A percentile compares a stretch with the other conserved stretches of the same genome.
Evolutionary conservation across 2,329 filamentous ascomycete genomes (phyloP).

Genomic region (Alternaria burnsii): DNA sequence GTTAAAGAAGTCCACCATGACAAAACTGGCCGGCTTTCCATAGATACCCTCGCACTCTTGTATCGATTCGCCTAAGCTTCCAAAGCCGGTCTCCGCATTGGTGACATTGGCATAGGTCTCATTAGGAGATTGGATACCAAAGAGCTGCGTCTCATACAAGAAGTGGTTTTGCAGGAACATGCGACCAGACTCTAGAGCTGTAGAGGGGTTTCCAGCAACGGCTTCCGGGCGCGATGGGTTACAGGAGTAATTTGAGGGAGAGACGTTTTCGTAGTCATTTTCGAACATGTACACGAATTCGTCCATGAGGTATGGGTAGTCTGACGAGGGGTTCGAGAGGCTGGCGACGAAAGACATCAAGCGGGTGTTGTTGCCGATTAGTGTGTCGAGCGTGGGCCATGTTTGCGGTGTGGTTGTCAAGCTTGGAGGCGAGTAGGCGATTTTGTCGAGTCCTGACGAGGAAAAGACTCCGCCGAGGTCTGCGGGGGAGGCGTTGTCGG

Average conservation of each 20-base stretch:
- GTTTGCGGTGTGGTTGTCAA: conserved; percentile 59
- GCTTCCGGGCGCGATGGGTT: conserved; percentile 70
- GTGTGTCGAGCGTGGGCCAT: conserved; percentile 76
- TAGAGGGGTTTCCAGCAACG: conserved; percentile 52
- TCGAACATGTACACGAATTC: conserved; percentile 77
- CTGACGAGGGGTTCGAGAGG: conserved; percentile 40
- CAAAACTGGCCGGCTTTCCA: conserved; percentile 71
- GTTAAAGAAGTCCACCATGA: conserved; percentile 83
- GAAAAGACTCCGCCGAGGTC: conserved; percentile 61
- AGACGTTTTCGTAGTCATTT: conserved; percentile 72
- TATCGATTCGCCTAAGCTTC: conserved; percentile 56
- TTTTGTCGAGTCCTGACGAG: conserved; percentile 64
- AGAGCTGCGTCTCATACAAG: conserved; percentile 65
- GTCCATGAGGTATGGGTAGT: conserved; percentile 67
- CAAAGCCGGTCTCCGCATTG: conserved; percentile 69
- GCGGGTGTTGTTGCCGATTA: conserved; percentile 71
- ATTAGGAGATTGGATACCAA: conserved; percentile 51
- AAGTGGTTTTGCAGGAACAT: conserved; percentile 85
- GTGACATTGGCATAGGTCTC: conserved; percentile 66
- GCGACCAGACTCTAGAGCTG: conserved; percentile 65
- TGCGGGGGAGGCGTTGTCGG: conserved; percentile 64
- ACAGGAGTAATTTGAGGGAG: conserved; percentile 74
- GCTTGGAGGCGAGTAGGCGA: conserved; percentile 60
- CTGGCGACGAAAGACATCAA: conserved; percentile 75
- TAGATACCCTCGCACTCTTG: conserved; percentile 65